These are phyloP conservation scores for Rhodosporidiobolus odoratus DNA, from an alignment of 768 basidiomycete genomes.

Conservation along the genomic window DNA sequence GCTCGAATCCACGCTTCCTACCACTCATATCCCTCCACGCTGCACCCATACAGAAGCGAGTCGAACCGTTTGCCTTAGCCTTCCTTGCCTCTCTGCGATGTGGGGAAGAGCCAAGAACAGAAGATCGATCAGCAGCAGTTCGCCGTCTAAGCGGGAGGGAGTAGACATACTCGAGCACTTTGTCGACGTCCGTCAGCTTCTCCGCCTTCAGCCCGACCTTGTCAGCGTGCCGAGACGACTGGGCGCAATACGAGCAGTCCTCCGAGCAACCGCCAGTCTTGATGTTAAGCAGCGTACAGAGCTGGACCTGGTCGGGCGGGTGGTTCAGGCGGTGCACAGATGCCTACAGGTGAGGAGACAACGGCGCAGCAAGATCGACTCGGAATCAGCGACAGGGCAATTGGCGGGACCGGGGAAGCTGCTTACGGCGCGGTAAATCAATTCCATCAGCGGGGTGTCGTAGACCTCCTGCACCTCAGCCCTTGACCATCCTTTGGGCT, in stretches of 20 bases:
- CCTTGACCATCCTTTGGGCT: constrained; percentile 56
- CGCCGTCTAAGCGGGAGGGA: neutral
- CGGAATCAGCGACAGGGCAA: neutral
- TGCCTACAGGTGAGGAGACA: constrained; percentile 44
- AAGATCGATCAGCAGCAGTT: neutral
- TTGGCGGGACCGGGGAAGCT: neutral
- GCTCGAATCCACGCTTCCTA: constrained; percentile 85
- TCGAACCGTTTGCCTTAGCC: constrained; percentile 94
- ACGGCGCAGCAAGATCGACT: neutral
- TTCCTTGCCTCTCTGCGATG: constrained; percentile 67
- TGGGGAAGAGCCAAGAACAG: neutral
- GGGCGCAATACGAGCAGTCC: constrained; percentile 97
- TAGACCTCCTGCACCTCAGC: constrained; percentile 79
- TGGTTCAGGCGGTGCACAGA: constrained; percentile 77
- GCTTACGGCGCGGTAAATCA: constrained; percentile 71
- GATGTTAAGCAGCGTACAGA: constrained; percentile 97
- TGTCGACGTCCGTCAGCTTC: constrained; percentile 77
- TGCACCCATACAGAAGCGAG: constrained; percentile 97
- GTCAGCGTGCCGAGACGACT: constrained; percentile 87
- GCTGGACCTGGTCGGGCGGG: constrained; percentile 82
- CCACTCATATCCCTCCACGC: constrained; percentile 95
- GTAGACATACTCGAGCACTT: constrained; percentile 61
- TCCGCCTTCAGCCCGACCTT: constrained; percentile 70
- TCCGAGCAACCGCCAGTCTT: constrained; percentile 98
- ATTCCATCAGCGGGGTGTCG: constrained; percentile 76